These are phyloP conservation scores for Yarrowia bubula DNA, from an alignment of 805 yeast genomes.

Conservation along the genomic window DNA sequence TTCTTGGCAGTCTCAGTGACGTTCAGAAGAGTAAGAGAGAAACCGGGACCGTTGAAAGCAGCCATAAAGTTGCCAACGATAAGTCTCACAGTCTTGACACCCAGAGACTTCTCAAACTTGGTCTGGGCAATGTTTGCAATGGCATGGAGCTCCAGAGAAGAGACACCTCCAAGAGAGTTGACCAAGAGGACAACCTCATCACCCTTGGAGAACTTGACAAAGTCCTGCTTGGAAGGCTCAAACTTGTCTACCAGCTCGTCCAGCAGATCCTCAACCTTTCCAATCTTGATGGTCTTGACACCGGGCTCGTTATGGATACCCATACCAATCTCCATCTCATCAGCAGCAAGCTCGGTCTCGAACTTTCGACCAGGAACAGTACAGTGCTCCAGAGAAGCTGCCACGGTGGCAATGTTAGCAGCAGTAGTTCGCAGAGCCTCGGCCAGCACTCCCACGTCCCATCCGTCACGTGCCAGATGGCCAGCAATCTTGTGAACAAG, in stretches of 20 bases:
- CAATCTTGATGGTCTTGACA: constrained; percentile 60
- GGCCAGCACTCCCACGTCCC: constrained; percentile 53
- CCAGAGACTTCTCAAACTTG: constrained; percentile 52
- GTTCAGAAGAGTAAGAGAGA: constrained; percentile 78
- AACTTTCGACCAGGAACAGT: constrained; percentile 79
- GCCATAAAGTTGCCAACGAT: constrained; percentile 81
- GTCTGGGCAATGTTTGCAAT: constrained; percentile 61
- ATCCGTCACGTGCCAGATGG: constrained; percentile 51
- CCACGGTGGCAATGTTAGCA: constrained; percentile 74
- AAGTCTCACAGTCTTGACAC: constrained; percentile 63
- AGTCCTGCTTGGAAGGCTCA: constrained; percentile 76
- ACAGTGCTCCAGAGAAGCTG: constrained; percentile 85
- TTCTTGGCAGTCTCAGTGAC: constrained; percentile 50
- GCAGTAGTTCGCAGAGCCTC: constrained; percentile 60
- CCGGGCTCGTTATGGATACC: constrained; percentile 98
- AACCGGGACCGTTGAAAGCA: constrained; percentile 89
- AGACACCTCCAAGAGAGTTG: constrained; percentile 88
- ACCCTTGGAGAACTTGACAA: constrained; percentile 59
- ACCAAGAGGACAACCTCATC: constrained; percentile 72
- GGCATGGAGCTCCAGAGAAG: constrained; percentile 72
- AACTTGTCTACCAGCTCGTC: constrained; percentile 57
- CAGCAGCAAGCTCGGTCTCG: constrained; percentile 51
- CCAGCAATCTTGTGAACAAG: constrained; percentile 84
- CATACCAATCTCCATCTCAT: constrained; percentile 86
- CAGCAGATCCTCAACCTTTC: constrained; percentile 61